phyloP scores from a whole-genome alignment of 2,329 filamentous ascomycete species.

The Fusarium paranaense region DNA sequence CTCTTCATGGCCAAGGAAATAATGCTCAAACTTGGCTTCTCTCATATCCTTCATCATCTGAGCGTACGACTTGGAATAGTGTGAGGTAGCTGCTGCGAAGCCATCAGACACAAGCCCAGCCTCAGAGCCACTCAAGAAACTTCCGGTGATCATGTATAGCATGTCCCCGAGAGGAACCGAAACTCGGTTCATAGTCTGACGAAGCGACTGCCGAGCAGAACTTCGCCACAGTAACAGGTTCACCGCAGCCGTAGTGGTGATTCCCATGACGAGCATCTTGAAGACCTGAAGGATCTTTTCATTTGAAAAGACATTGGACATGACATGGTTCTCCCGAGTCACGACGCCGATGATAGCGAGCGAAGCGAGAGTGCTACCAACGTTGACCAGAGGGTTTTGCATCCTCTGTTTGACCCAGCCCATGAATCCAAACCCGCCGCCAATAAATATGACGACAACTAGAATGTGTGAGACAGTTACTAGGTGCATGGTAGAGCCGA shows the following conservation, averaged over 20 bases:
- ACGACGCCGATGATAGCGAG: slow-evolving; percentile 90
- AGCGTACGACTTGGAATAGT: slow-evolving; percentile 74
- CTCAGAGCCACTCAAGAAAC: slow-evolving; percentile 85
- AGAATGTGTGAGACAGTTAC: slow-evolving; percentile 80
- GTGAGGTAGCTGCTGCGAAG: slow-evolving; percentile 70
- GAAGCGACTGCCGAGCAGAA: slow-evolving; percentile 79
- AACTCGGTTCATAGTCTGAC: slow-evolving; percentile 76
- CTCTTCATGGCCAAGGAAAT: slow-evolving; percentile 80
- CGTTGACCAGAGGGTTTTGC: slow-evolving; percentile 82
- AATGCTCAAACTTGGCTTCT: slow-evolving; percentile 92
- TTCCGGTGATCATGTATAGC: slow-evolving; percentile 82
- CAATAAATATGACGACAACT: slow-evolving; percentile 85
- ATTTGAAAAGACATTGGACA: slow-evolving; percentile 84
- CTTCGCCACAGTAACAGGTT: slow-evolving; percentile 83
- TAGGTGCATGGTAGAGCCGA: slow-evolving; percentile 74
- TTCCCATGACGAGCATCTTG: slow-evolving; percentile 84
- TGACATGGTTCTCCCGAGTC: slow-evolving; percentile 90
- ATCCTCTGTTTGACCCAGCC: slow-evolving; percentile 88
- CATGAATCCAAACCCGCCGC: slow-evolving; percentile 86
- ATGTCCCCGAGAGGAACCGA: slow-evolving; percentile 84
- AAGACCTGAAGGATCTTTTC: slow-evolving; percentile 84
- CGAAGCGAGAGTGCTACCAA: slow-evolving; percentile 86
- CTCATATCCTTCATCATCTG: slow-evolving; percentile 81
- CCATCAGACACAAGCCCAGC: slow-evolving; percentile 76
- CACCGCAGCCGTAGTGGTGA: slow-evolving; percentile 75